Percentiles rank a stretch among this genome's conserved stretches.
These are phyloP conservation scores for Acacia crassicarpa DNA, from an alignment of 306 rosid species.

Conservation along the genomic window DNA sequence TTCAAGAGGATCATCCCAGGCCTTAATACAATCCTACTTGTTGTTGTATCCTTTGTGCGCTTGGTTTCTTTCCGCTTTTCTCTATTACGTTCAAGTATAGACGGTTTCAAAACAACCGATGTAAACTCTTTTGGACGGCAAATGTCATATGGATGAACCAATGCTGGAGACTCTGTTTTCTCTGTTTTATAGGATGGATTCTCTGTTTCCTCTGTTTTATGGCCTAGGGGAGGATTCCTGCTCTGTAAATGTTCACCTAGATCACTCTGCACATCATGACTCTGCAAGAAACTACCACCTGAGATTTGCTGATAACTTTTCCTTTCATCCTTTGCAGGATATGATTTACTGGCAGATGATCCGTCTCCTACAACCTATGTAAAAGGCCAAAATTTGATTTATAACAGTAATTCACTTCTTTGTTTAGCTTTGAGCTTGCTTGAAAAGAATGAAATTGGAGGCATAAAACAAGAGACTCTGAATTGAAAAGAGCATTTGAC, in stretches of 20 bases:
- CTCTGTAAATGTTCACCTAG: not conserved
- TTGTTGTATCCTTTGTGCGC: slow-evolving; percentile 13
- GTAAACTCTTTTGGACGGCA: slow-evolving; percentile 37
- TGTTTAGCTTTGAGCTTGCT: not conserved
- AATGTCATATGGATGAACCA: slow-evolving; percentile 45
- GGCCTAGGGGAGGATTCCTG: slow-evolving; percentile 2
- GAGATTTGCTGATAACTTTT: slow-evolving; percentile 1
- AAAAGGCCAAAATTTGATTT: not conserved
- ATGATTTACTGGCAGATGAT: not conserved
- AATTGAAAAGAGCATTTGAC: not conserved
- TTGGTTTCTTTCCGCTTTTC: slow-evolving; percentile 46
- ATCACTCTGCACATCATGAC: not conserved
- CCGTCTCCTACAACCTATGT: slow-evolving; percentile 6
- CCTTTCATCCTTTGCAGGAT: not conserved
- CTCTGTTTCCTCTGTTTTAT: slow-evolving; percentile 18
- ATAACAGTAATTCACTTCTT: not conserved
- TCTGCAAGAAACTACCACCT: not conserved
- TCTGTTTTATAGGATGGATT: not conserved
- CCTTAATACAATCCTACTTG: slow-evolving; percentile 19
- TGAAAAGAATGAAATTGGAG: not conserved
- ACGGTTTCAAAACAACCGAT: slow-evolving; percentile 28
- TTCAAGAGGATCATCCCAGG: slow-evolving; percentile 70
- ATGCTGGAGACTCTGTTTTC: slow-evolving; percentile 10
- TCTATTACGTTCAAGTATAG: slow-evolving; percentile 46
- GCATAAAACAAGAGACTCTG: not conserved